phyloP scores from a whole-genome alignment of 192 early-diverging fungal species.

The Entophlyctis helioformis region DNA sequence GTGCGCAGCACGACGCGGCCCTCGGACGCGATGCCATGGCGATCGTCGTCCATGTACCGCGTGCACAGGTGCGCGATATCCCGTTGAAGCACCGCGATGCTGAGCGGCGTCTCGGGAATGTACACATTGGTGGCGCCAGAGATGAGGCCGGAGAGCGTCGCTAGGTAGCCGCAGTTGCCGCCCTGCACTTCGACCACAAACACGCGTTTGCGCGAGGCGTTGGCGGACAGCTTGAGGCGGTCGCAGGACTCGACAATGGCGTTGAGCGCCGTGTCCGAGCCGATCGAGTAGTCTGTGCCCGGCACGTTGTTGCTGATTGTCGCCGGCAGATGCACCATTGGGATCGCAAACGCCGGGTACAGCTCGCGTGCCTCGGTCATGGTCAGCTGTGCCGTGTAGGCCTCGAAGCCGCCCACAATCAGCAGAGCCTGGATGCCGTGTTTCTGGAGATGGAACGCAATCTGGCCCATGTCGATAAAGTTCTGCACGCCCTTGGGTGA shows the following conservation, averaged over 20 bases:
- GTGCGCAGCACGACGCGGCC: slow-evolving; percentile 77
- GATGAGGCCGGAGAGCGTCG: slow-evolving; percentile 72
- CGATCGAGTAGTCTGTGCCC: slow-evolving; percentile 88
- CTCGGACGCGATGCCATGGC: slow-evolving; percentile 35
- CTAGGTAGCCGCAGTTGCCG: slow-evolving; percentile 84
- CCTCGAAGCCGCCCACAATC: slow-evolving; percentile 96
- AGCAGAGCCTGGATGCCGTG: slow-evolving; percentile 80
- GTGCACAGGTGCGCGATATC: slow-evolving; percentile 71
- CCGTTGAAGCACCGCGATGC: slow-evolving; percentile 61
- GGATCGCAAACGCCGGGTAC: slow-evolving; percentile 91
- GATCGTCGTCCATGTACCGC: slow-evolving; percentile 68
- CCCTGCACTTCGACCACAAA: slow-evolving; percentile 97
- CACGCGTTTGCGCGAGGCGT: slow-evolving; percentile 77
- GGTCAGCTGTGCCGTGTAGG: slow-evolving; percentile 64
- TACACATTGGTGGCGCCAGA: slow-evolving; percentile 85
- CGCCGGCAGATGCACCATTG: slow-evolving; percentile 84
- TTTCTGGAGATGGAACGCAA: slow-evolving; percentile 87
- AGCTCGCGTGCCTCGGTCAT: slow-evolving; percentile 56
- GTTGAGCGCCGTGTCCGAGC: slow-evolving; percentile 91
- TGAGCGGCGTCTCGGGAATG: slow-evolving; percentile 86
- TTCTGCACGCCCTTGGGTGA: slow-evolving; percentile 17
- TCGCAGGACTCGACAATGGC: slow-evolving; percentile 85
- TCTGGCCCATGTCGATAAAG: slow-evolving; percentile 66
- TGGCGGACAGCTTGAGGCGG: slow-evolving; percentile 84
- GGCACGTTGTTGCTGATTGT: slow-evolving; percentile 98